Conservation (phyloP, 495 filamentous ascomycete species). For the Podospora comata region DNA sequence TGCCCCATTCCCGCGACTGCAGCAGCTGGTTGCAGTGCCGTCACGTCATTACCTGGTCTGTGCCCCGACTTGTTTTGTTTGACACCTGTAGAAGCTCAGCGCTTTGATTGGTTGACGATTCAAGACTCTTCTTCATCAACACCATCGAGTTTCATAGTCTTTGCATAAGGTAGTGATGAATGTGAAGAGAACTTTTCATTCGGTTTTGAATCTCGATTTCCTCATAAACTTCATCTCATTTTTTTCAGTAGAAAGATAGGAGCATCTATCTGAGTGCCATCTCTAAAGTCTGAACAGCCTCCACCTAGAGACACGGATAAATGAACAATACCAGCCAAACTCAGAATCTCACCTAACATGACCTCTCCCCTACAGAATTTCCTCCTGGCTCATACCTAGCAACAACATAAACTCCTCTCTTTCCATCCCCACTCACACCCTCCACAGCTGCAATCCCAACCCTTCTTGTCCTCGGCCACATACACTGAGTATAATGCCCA, state of each 20-base stretch:
- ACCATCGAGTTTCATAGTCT: not conserved
- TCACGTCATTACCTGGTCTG: slow-evolving; percentile 6
- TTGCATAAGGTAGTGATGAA: no score
- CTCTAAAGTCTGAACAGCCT: no score
- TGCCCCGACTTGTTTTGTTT: not conserved
- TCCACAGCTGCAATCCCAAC: not conserved
- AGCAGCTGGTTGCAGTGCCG: not conserved
- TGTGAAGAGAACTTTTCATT: not conserved
- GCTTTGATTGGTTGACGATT: not conserved
- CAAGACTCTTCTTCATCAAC: not conserved
- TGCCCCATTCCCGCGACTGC: not conserved
- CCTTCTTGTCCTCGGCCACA: not conserved
- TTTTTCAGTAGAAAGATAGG: no score
- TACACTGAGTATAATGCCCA: slow-evolving; percentile 3
- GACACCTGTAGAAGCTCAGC: not conserved
- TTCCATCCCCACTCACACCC: not conserved
- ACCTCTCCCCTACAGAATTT: not conserved
- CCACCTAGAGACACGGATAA: no score
- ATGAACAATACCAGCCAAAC: not conserved
- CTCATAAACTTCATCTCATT: no score
- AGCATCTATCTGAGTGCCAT: no score
- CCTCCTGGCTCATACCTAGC: not conserved
- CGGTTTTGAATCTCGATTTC: no score
- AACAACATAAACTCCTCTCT: not conserved
- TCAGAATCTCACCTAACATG: not conserved